Base-by-base conservation (phyloP, 768 basidiomycete genomes). In the Termitomyces bulborhizus region DNA sequence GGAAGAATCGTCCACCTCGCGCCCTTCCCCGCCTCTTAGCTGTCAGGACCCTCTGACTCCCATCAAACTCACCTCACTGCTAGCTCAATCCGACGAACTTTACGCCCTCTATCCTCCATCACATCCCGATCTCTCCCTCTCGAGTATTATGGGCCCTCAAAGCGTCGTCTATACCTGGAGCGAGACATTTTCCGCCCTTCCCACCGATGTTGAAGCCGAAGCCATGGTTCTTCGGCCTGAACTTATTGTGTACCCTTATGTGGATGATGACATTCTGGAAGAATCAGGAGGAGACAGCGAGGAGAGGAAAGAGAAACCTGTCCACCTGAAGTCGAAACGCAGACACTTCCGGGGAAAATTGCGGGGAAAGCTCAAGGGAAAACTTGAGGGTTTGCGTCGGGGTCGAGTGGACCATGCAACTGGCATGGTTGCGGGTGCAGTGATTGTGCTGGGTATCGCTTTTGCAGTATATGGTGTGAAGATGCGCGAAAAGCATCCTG, bases 111-210 rank as follows among this genome's bases (percentile, higher is more conserved):
- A 78, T 66, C 87, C 88, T 4, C 86, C 87, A 2, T 71, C 76
- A 1, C 77, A 86, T 50, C 77, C 83, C 9, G 71, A 67, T 0
- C 71, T 92, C 12, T 65, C 60, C 3, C 70, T 89, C 15, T 69
- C 76, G 6, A 70, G 73, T 29, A 88, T 88, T 46, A 83, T 93
- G 79, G 90, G 90, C 8, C 88, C 86, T 1, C 83, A 87, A 62
- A 90, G 88, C 62, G 86, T 81, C 37, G 72, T 90, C 49, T 81
- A 77, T 65, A 91, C 90, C 8, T 93, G 89, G 89, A 80, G 77
- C 16, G 79, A 84, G 60, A 66, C 70, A 27, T 61, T 65, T 3
- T 48, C 67, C 0, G 66, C 69, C n/a, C 66, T 81, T 42, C 81
- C 79, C 0, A 61, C 67, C 7, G 83, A 85, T 60, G 71, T 76